Conservation (phyloP, 352 stramenopile species). For the Chrysophaeum taylorii region DNA sequence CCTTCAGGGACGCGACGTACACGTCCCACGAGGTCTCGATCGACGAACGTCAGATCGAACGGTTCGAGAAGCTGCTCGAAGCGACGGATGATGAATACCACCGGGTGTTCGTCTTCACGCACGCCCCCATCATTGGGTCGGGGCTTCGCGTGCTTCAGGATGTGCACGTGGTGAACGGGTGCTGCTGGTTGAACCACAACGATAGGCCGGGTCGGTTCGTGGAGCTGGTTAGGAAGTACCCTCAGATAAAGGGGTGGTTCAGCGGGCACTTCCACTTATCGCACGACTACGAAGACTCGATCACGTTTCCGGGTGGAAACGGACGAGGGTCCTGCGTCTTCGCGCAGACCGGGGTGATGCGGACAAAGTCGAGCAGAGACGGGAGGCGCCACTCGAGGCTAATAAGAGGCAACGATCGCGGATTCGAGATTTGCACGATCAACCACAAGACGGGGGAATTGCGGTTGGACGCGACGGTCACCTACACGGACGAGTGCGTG, state of each 20-base stretch:
- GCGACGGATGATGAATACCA: slow-evolving; percentile 24
- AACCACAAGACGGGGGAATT: slow-evolving; percentile 27
- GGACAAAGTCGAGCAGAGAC: slow-evolving; percentile 24
- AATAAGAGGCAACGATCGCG: slow-evolving; percentile 26
- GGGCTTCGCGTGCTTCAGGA: slow-evolving; percentile 33
- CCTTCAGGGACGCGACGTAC: slow-evolving; percentile 28
- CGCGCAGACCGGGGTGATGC: slow-evolving; percentile 35
- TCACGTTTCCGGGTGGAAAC: slow-evolving; percentile 21
- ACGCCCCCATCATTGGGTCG: slow-evolving; percentile 35
- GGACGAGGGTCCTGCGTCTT: slow-evolving; percentile 18
- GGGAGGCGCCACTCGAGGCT: slow-evolving; percentile 33
- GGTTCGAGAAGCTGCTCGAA: slow-evolving; percentile 31
- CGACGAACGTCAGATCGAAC: slow-evolving; percentile 27
- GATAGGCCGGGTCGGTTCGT: slow-evolving; percentile 24
- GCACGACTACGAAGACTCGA: slow-evolving; percentile 40
- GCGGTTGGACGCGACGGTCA: slow-evolving; percentile 19
- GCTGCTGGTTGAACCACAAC: slow-evolving; percentile 37
- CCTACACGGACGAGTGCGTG: slow-evolving; percentile 16
- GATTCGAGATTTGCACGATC: slow-evolving; percentile 33
- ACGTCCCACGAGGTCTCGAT: slow-evolving; percentile 36
- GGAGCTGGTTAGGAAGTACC: slow-evolving; percentile 27
- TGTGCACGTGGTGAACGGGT: slow-evolving; percentile 28
- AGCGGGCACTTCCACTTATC: slow-evolving; percentile 24
- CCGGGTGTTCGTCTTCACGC: slow-evolving; percentile 34
- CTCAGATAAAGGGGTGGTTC: slow-evolving; percentile 35